These are phyloP conservation scores for Athelia sp. DNA, from an alignment of 1,284 basidiomycete genomes.

Conservation along the genomic window DNA sequence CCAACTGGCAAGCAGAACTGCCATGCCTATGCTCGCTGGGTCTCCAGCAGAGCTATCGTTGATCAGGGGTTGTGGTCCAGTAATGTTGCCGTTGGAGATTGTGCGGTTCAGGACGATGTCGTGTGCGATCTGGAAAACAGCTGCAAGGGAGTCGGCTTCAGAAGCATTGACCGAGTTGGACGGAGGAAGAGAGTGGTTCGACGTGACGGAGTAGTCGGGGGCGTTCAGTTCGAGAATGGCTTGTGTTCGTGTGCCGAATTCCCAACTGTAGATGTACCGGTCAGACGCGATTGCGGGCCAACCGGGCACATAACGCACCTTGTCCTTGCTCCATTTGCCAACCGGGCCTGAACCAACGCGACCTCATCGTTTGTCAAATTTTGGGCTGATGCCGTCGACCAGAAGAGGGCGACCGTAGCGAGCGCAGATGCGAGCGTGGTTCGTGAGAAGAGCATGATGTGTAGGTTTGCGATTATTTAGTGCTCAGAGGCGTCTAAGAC, in stretches of 20 bases:
- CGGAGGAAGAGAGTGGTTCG: slow-evolving; percentile 28
- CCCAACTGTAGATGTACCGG: slow-evolving; percentile 56
- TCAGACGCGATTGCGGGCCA: background rate
- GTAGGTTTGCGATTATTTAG: too few species aligned
- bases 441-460: too few species aligned
- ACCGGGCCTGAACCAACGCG: slow-evolving; percentile 30
- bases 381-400: background rate
- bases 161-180: slow-evolving; percentile 31
- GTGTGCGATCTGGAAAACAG: slow-evolving; percentile 56
- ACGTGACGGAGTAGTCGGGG: slow-evolving; percentile 55
- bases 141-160: slow-evolving; percentile 33
- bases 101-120: slow-evolving; percentile 45
- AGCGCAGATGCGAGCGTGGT: background rate
- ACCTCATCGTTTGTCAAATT: background rate
- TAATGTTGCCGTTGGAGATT: slow-evolving; percentile 31
- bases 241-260: slow-evolving; percentile 73
- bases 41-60: slow-evolving; percentile 66
- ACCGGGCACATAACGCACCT: slow-evolving; percentile 40
- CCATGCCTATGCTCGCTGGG: slow-evolving; percentile 76
- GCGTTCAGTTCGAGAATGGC: slow-evolving; percentile 68
- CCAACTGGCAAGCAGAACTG: slow-evolving; percentile 76
- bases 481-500: too few species aligned
- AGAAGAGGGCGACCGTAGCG: background rate
- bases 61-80: slow-evolving; percentile 47
- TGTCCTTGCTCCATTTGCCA: slow-evolving; percentile 41